Evolutionary conservation across 345 rosid genomes (phyloP), one percentile per base, ranked within the genome.

Genomic region (Toxicodendron radicans): DNA sequence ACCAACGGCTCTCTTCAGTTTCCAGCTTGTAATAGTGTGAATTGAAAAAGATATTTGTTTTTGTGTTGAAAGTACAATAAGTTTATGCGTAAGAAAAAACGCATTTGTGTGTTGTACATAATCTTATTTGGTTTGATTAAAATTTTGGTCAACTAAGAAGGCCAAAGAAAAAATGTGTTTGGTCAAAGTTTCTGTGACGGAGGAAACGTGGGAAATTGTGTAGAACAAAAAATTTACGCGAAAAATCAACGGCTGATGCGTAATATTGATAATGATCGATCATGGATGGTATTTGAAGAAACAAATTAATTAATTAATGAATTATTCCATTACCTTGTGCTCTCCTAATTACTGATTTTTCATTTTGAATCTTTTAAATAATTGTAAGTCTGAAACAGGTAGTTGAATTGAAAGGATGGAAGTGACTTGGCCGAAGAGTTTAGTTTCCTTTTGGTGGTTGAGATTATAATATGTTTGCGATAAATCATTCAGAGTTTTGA

Each of bases 1-100:
- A 83, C 76, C 3, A 74, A 83, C 88, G 87, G 63, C 84, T 74
- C 87, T 35, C 10, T 59, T 2, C 41, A 17, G 57, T 53, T n/a
- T 30, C 32, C 1, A 1, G 43, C 43, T 38, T 38, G 43, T 5
- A 38, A 38, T 38, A 38, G 32, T 35, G 20, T 23, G 52, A 70
- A 70, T 13, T 23, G 21, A 35, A 10, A 46, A 9, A 3, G 0
- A 11, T 32, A 30, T 7, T 49, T 17, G 10, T 10, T 18, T 16
- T 2, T 59, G 35, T 27, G 35, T 27, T 27, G 33, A 49, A 53
- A 18, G 33, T 38, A 41, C 33, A 52, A 12, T 11, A 18, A 41
- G 59, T n/a, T 30, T 10, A 13, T 16, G 64, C 38, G 23, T 23
- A 17, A 17, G 58, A 24, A 4, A 30, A 5, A 9, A 33, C 18